These are phyloP conservation scores for Ammopiptanthus mongolicus DNA, from an alignment of 306 rosid genomes.

Conservation along the genomic window DNA sequence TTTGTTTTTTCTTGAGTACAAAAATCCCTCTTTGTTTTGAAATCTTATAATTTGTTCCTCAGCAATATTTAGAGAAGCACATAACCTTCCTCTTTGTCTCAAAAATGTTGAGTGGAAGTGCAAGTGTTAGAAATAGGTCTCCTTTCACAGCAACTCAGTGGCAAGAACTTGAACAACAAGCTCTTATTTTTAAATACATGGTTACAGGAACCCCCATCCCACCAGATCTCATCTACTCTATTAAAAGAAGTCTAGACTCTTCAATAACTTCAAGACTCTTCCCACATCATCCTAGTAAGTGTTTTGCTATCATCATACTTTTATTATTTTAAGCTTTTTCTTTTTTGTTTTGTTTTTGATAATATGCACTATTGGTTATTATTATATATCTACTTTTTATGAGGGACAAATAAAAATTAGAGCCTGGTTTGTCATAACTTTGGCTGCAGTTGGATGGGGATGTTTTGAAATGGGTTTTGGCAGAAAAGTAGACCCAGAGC, in stretches of 20 bases:
- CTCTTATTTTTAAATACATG: slow-evolving; percentile 90
- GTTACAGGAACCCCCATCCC: slow-evolving; percentile 85
- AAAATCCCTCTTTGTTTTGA: slow-evolving; percentile 8
- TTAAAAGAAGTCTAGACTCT: slow-evolving; percentile 77
- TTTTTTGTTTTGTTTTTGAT: neutral
- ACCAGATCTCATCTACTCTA: slow-evolving; percentile 72
- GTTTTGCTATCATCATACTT: neutral
- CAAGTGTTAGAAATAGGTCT: slow-evolving; percentile 50
- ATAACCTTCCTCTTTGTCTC: neutral
- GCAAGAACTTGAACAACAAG: slow-evolving; percentile 99
- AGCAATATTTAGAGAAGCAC: neutral
- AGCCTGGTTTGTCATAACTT: slow-evolving; percentile 21
- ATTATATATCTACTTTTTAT: neutral
- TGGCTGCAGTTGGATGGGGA: slow-evolving; percentile 85
- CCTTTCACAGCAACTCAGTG: slow-evolving; percentile 88
- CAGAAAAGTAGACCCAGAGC: slow-evolving; percentile 97
- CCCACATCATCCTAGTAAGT: slow-evolving; percentile 78
- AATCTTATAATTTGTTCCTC: neutral
- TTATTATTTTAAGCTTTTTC: neutral
- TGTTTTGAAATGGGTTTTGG: slow-evolving; percentile 94
- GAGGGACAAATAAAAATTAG: slow-evolving; percentile 22
- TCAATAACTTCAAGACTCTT: slow-evolving; percentile 73
- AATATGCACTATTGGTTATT: neutral
- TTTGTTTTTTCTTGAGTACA: neutral
- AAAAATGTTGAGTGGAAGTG: slow-evolving; percentile 49